These are phyloP conservation scores for Corchorus olitorius DNA, from an alignment of 345 rosid genomes.

Conservation along the genomic window DNA sequence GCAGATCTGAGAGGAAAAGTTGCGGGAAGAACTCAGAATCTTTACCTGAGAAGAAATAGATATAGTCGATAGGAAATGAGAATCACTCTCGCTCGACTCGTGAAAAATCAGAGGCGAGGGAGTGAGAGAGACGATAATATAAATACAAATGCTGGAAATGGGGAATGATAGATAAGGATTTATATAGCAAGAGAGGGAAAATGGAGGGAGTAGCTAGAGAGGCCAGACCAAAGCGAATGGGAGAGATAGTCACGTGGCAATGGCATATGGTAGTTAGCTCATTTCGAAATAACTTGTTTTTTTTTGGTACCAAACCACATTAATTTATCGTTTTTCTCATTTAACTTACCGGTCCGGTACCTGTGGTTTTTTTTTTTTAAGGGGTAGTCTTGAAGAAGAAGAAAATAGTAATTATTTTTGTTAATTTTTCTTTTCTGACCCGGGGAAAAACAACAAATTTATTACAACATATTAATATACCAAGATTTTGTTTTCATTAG, in stretches of 20 bases:
- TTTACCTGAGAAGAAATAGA: constrained; percentile 21
- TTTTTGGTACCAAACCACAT: background rate
- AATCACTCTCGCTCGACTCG: constrained; percentile 12
- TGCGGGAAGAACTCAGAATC: background rate
- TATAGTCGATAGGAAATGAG: background rate
- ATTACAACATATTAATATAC: too few relatives aligned
- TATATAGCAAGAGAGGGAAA: constrained; percentile 22
- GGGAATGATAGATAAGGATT: constrained; percentile 7
- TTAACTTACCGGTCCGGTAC: too few relatives aligned
- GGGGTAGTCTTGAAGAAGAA: too few relatives aligned
- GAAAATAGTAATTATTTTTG: too few relatives aligned
- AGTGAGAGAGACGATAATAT: background rate
- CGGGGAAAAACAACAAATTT: too few relatives aligned
- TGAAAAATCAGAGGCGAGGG: constrained; percentile 3
- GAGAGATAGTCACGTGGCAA: constrained; percentile 47
- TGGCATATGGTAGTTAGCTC: constrained; percentile 53
- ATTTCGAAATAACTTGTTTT: background rate
- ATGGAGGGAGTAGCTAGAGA: constrained; percentile 16
- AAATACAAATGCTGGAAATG: constrained; percentile 11
- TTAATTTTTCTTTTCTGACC: too few relatives aligned
- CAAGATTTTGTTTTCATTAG: too few relatives aligned
- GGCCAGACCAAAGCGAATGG: constrained; percentile 1
- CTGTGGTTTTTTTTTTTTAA: background rate
- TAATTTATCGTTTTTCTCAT: background rate
- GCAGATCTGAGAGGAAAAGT: constrained; percentile 12